A percentile compares a stretch with the other conserved stretches of the same genome.
Evolutionary conservation across 1,284 basidiomycete species (phyloP).

Genomic region (Xerocomus amazonicus): DNA sequence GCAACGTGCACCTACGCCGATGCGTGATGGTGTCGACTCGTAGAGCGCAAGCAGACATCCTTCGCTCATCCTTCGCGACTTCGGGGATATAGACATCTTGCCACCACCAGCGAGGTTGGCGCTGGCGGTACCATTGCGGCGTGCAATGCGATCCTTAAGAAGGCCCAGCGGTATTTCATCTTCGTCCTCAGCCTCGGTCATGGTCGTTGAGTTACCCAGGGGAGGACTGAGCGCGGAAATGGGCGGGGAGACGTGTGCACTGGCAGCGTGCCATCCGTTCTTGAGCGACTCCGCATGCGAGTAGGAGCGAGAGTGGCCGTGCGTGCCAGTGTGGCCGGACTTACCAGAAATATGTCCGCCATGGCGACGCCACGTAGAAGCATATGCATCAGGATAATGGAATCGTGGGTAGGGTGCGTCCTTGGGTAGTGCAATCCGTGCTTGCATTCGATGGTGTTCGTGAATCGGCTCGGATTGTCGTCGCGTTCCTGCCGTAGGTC

Average conservation of each 20-base stretch:
- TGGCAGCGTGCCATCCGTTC: constrained; percentile 15
- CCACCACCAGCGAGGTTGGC: neutral
- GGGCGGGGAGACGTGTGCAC: constrained; percentile 20
- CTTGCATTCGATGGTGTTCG: neutral
- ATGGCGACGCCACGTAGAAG: constrained; percentile 19
- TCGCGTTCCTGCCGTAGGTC: neutral
- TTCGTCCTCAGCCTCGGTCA: constrained; percentile 13
- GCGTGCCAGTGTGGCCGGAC: neutral
- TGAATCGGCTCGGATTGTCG: neutral
- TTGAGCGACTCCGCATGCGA: constrained; percentile 6
- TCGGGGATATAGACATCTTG: constrained; percentile 6
- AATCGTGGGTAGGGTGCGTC: constrained; percentile 10
- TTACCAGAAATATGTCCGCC: constrained; percentile 20
- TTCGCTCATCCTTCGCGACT: constrained; percentile 15
- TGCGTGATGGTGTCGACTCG: constrained; percentile 18
- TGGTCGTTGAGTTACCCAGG: constrained; percentile 1
- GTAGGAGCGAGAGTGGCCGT: constrained; percentile 2
- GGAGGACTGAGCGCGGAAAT: constrained; percentile 20
- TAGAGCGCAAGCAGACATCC: constrained; percentile 19
- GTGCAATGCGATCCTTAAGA: constrained; percentile 11
- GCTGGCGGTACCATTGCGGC: neutral
- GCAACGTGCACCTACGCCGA: constrained; percentile 10
- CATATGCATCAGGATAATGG: constrained; percentile 16
- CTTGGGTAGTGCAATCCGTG: neutral
- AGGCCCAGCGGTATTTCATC: constrained; percentile 19